These are phyloP conservation scores for Paxillus rubicundulus DNA, from an alignment of 768 basidiomycete genomes.

Conservation along the genomic window DNA sequence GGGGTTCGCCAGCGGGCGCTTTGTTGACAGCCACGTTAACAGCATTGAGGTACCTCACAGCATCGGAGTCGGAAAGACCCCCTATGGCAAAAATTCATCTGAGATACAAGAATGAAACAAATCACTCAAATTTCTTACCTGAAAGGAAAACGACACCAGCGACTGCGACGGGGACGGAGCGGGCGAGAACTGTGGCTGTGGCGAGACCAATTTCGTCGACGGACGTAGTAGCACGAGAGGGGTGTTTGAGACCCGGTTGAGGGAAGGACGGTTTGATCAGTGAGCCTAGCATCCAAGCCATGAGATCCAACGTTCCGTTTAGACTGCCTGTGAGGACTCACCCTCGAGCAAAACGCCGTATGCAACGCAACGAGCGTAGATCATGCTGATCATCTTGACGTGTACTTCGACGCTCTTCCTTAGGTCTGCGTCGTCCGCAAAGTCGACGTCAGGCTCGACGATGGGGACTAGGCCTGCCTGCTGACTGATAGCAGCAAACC, in stretches of 20 bases:
- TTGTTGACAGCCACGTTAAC: conserved; percentile 40
- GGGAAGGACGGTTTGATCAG: conserved; percentile 54
- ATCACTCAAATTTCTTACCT: conserved; percentile 28
- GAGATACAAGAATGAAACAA: not conserved
- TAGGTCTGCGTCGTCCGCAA: conserved; percentile 46
- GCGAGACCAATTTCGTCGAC: conserved; percentile 45
- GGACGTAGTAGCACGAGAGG: conserved; percentile 35
- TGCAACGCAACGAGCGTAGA: conserved; percentile 43
- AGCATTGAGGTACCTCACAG: conserved; percentile 41
- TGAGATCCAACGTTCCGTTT: not conserved
- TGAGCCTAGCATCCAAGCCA: conserved; percentile 32
- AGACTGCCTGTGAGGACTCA: conserved; percentile 13
- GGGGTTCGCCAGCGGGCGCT: conserved; percentile 28
- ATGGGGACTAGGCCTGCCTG: conserved; percentile 52
- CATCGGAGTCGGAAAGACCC: conserved; percentile 41
- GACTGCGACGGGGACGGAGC: conserved; percentile 44
- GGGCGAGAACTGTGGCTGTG: conserved; percentile 44
- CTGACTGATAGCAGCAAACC: conserved; percentile 50
- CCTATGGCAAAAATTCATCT: conserved; percentile 27
- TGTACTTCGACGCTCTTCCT: conserved; percentile 46
- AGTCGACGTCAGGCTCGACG: conserved; percentile 53
- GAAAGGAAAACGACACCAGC: conserved; percentile 51
- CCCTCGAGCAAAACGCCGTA: conserved; percentile 52
- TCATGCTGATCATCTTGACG: conserved; percentile 43
- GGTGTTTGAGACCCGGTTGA: conserved; percentile 45